Base-by-base conservation (phyloP, 495 filamentous ascomycete species). In the Hyphodiscus hymeniophilus region DNA sequence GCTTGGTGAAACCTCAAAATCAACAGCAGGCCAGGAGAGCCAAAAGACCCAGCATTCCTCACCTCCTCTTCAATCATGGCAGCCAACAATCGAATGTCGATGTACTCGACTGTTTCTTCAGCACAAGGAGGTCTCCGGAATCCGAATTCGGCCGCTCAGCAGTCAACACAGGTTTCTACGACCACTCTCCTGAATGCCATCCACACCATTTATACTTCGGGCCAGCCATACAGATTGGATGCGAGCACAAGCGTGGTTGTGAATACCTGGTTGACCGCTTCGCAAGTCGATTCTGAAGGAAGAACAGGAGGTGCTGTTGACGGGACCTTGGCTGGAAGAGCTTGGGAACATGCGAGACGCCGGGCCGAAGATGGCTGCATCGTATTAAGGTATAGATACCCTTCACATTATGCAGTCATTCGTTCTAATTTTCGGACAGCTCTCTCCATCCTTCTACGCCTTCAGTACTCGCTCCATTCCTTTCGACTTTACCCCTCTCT, bases 321-420 rank as follows among this genome's bases (percentile, higher is more conserved):
- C 59, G 68, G 74, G 45, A 81, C 86, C 18, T 59, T 98, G 45
- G 87, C 85, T 1, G 71, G 80, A 13, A 76, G 87, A 59, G 92
- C 89, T 22, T 98, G 92, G 92, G 92, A 98, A 67, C 92, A 98
- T 76, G 92, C 94, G 44, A 76, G 92, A 53, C 76, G 92, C 38
- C 78, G 92, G 68, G 92, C 92, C 32, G 92, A 98, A 62, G 92
- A 98, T 70, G 91, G 89, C 11, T 95, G 89, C 60, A 87, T 98
- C 51, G 71, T 95, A 44, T 66, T 98, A 53, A 82, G 85, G 89
- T 95, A 71, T 55, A 76, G 60, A 43, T 24, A 12, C 13, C 11
- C 47, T 26, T 16, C 16, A 38, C 17, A 13, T 3, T 45, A 23
- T n/a, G n/a, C n/a, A n/a, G n/a, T n/a, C n/a, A n/a, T 18, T 38